Base-by-base conservation (phyloP, 2,329 filamentous ascomycete genomes). In the Sclerotinia glacialis region DNA sequence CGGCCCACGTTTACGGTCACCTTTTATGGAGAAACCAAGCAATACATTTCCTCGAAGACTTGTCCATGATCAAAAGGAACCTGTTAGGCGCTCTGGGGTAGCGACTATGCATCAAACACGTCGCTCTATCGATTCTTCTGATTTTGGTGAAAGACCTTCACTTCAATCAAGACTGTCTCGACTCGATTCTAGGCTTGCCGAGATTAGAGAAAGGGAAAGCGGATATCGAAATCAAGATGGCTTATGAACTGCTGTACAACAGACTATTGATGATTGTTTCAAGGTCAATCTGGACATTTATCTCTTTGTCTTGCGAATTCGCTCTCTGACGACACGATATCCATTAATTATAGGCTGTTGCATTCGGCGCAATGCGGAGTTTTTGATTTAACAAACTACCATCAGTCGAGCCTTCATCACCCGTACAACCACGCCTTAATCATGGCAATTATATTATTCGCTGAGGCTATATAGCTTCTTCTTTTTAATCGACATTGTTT, bases 1-100 rank as follows among this genome's bases (percentile, higher is more conserved):
- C 16, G 67, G 65, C 23, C 69, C 80, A 18, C 81, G 85, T 8
- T 79, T 89, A 5, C 84, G 86, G 40, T 89, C 86, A 6, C 86
- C 86, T 0, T 88, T 89, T 69, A 78, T 80, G 9, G 79, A 79
- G 44, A 79, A 76, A 65, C 79, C 82, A 16, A 86, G 83, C 75
- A 81, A 85, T 72, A 88, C 86, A 55, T 86, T 88, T 69, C 86
- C 86, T n/a, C 85, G 83, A 67, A 81, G 86, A 50, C 75, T 83
- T 40, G 82, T 80, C 42, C 81, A 82, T 70, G 70, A 75, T 42
- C 59, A 62, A 1, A 65, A 67, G 5, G 63, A 70, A 16, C 71
- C 71, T 1, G 65, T 60, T 78, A 79, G 26, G 75, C 79, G 63
- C 76, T 82, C 66, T 79, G 81, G 83, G 2, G 87, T 85, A 74